Percentiles rank a stretch among this genome's conserved stretches.
Conservation (phyloP, 768 basidiomycete species). For the Mycena maculata region DNA sequence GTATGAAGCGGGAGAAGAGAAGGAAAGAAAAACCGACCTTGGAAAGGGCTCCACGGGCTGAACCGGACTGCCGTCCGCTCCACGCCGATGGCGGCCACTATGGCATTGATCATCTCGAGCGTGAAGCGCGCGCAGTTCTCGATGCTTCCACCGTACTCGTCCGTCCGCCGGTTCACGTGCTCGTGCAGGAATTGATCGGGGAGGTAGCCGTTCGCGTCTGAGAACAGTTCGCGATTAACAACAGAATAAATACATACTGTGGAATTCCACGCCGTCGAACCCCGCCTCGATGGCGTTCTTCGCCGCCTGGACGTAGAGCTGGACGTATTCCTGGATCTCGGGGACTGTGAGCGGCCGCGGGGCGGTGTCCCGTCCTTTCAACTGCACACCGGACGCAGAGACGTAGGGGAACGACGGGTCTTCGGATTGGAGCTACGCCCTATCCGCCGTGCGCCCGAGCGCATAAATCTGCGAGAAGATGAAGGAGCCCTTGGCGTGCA, state of each 20-base stretch:
- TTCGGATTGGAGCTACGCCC: conserved; percentile 32
- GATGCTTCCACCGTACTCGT: conserved; percentile 64
- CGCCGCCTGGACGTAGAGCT: conserved; percentile 37
- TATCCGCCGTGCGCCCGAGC: conserved; percentile 46
- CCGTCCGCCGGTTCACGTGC: conserved; percentile 41
- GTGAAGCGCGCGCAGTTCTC: conserved; percentile 60
- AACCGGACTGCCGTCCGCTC: conserved; percentile 46
- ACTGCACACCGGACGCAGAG: conserved; percentile 36
- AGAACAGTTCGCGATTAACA: neutral
- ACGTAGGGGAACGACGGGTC: conserved; percentile 37
- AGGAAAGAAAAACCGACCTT: neutral
- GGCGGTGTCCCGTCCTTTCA: conserved; percentile 10
- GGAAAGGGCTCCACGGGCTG: too few relatives aligned
- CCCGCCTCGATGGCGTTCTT: conserved; percentile 55
- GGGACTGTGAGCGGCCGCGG: conserved; percentile 48
- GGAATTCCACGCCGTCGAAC: conserved; percentile 67
- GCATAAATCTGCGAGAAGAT: conserved; percentile 55
- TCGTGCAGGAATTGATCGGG: conserved; percentile 5
- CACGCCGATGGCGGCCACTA: conserved; percentile 54
- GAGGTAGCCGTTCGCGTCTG: conserved; percentile 44
- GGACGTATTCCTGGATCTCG: conserved; percentile 52
- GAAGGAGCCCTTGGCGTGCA: conserved; percentile 47
- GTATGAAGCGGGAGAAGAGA: too few relatives aligned
- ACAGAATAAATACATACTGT: conserved; percentile 20
- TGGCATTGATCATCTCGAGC: conserved; percentile 55